Conservation (phyloP, 2,329 filamentous ascomycete species). For the Ciborinia camelliae region DNA sequence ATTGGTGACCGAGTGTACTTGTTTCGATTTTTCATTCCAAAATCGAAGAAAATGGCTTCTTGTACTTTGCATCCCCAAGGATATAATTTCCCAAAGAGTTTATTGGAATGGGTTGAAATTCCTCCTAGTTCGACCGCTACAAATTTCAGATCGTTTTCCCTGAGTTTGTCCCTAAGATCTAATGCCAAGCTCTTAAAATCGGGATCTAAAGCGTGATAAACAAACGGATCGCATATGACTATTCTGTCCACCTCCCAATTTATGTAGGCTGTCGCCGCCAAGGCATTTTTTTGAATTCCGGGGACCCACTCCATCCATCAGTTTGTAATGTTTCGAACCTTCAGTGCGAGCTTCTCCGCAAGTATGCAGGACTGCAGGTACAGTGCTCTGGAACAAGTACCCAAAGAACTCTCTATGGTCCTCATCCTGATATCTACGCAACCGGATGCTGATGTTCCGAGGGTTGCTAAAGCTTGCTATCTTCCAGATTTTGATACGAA, state of each 20-base stretch:
- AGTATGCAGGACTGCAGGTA: background rate
- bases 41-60: too few species aligned
- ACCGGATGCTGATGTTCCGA: background rate
- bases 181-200: too few species aligned
- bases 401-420: background rate
- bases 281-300: background rate
- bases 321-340: background rate
- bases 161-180: too few species aligned
- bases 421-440: background rate
- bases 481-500: background rate
- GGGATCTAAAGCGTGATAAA: too few species aligned
- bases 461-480: background rate
- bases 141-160: background rate
- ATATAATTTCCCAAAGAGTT: too few species aligned
- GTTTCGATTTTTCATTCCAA: too few species aligned
- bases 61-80: too few species aligned
- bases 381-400: background rate
- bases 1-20: too few species aligned
- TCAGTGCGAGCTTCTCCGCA: background rate
- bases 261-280: background rate
- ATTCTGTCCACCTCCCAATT: background rate
- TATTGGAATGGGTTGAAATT: too few species aligned
- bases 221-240: background rate
- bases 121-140: background rate
- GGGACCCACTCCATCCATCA: background rate